A percentile compares a stretch with the other conserved stretches of the same genome.
These are phyloP conservation scores for Russula vinacea DNA, from an alignment of 768 basidiomycete species.

Conservation along the genomic window DNA sequence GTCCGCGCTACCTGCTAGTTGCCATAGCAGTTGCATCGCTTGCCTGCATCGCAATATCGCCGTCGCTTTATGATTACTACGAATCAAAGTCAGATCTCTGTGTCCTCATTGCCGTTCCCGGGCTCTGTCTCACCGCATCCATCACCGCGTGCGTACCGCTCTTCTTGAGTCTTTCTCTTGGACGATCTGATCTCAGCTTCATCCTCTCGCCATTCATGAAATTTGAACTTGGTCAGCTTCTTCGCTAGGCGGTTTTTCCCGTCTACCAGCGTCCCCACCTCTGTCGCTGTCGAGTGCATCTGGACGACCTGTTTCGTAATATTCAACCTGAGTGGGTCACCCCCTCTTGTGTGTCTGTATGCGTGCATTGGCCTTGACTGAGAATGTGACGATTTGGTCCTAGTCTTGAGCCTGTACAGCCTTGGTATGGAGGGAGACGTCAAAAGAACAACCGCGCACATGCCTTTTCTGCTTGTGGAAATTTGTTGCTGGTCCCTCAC, in stretches of 20 bases:
- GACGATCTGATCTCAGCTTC: constrained; percentile 10
- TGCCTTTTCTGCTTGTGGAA: constrained; percentile 22
- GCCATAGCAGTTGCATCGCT: constrained; percentile 16
- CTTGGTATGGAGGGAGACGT: constrained; percentile 14
- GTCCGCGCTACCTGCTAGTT: background rate
- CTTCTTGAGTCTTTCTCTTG: background rate
- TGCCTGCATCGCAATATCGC: constrained; percentile 18
- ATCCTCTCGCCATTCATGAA: background rate
- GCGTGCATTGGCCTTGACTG: background rate
- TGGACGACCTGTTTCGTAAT: constrained; percentile 29
- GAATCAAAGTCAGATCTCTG: constrained; percentile 26
- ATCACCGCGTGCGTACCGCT: constrained; percentile 5
- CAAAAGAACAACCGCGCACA: background rate
- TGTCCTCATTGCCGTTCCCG: constrained; percentile 25
- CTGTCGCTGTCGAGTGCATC: constrained; percentile 29
- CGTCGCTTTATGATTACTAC: constrained; percentile 16
- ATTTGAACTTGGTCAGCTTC: constrained; percentile 4
- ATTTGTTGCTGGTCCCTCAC: constrained; percentile 27
- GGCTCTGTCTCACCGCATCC: constrained; percentile 18
- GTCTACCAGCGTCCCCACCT: constrained; percentile 9
- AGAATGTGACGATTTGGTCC: background rate
- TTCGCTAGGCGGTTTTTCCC: constrained; percentile 23
- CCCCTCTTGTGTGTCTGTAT: background rate
- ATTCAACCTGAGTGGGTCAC: constrained; percentile 25
- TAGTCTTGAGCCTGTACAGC: constrained; percentile 27